A percentile compares a stretch with the other conserved stretches of the same genome.
Evolutionary conservation across 140 eudicot genomes (phyloP).

Genomic region (Senecio squalidus): DNA sequence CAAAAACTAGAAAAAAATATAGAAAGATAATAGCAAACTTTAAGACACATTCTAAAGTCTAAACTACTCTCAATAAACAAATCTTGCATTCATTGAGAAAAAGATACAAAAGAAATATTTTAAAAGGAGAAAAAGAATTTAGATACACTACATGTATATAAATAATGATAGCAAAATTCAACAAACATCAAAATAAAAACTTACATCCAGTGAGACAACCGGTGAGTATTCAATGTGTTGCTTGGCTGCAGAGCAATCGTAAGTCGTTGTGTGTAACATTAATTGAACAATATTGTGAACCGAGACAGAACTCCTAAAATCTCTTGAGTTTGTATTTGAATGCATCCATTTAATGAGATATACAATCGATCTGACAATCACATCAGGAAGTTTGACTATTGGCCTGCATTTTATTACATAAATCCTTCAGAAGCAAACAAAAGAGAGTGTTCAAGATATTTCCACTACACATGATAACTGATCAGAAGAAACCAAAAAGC

Average conservation of each 20-base stretch:
- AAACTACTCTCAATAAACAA: too few relatives aligned
- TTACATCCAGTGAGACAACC: slow-evolving; percentile 66
- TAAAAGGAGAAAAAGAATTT: background rate
- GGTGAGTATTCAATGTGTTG: slow-evolving; percentile 69
- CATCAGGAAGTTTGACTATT: slow-evolving; percentile 52
- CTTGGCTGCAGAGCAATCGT: slow-evolving; percentile 71
- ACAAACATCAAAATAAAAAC: slow-evolving; percentile 18
- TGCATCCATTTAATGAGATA: slow-evolving; percentile 47
- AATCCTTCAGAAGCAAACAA: slow-evolving; percentile 9
- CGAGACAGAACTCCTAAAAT: slow-evolving; percentile 22
- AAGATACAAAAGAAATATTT: background rate
- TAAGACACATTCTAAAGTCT: slow-evolving; percentile 12
- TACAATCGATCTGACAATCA: slow-evolving; percentile 29
- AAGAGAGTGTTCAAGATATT: background rate
- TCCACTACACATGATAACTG: background rate
- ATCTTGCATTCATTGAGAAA: background rate
- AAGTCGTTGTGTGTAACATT: slow-evolving; percentile 58
- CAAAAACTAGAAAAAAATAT: background rate
- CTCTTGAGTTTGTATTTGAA: slow-evolving; percentile 32
- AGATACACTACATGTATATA: background rate
- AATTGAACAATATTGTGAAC: slow-evolving; percentile 44
- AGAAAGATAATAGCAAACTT: background rate
- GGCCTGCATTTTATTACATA: slow-evolving; percentile 40
- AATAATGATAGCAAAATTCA: background rate
- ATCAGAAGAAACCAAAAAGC: slow-evolving; percentile 3